Base-by-base conservation (phyloP, 176 grass and related monocot species). In the Oryza officinalis region DNA sequence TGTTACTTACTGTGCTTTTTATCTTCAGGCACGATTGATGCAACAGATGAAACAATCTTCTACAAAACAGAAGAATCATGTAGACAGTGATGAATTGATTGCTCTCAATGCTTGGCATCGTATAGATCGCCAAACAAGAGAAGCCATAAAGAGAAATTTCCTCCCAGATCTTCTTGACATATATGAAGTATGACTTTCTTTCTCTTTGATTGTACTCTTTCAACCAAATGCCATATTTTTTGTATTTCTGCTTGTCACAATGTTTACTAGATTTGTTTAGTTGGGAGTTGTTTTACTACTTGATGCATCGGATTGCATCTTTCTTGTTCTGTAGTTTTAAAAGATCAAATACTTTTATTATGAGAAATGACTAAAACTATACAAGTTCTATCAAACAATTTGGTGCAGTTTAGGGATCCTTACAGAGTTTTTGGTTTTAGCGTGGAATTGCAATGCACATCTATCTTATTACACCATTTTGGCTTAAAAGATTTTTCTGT, bases 51-150 rank as follows among this genome's bases (percentile, higher is more conserved):
- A 88, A 66, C 49, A 25, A 5, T 80, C 89, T 22, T 87, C 86
- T 10, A 40, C 41, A 10, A 91, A 94, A 73, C 76, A 71, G 69
- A 95, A 82, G 81, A 90, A 68, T 40, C 83, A 69, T 80, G 74
- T 81, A 38, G 81, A 90, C 37, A 74, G 84, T 41, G 87, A 92
- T 65, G 94, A 93, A 67, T 22, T 60, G 25, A 77, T 88, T 78
- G 91, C 78, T 22, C 73, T 98, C 40, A 95, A 90, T 92, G 83
- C 85, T 61, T 98, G 96, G 96, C 89, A 12, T 31, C 87, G 80
- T 27, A 90, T 98, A 80, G 93, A 95, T 76, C 87, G 84, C 77
- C 83, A 85, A 69, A 98, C 93, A 81, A 95, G 93, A 88, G 89
- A 92, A 37, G 83, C 86, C 69, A 87, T 98, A 65, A 93, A 90